Evolutionary conservation across 2,329 filamentous ascomycete species (phyloP).

Genomic region (Iodosphaeria phyllophila): DNA sequence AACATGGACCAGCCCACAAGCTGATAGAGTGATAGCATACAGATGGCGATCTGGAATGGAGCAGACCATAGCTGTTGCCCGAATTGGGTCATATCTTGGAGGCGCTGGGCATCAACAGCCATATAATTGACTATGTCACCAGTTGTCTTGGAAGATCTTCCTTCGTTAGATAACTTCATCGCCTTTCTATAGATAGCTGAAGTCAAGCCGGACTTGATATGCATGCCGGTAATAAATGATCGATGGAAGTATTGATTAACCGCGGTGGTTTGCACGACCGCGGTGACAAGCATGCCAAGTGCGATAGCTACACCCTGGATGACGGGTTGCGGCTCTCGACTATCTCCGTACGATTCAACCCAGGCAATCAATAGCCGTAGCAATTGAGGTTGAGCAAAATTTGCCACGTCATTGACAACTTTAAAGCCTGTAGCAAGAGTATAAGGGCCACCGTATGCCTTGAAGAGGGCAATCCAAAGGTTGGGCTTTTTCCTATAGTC

Average conservation of each 20-base stretch:
- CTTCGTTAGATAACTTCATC: constrained; percentile 80
- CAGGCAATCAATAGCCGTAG: constrained; percentile 70
- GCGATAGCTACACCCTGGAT: constrained; percentile 77
- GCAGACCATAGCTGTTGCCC: constrained; percentile 93
- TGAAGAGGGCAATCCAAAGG: constrained; percentile 72
- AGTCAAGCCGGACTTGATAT: constrained; percentile 78
- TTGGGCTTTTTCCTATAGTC: constrained; percentile 51
- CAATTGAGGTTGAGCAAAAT: constrained; percentile 83
- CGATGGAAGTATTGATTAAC: constrained; percentile 94
- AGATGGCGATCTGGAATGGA: constrained; percentile 87
- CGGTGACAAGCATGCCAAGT: constrained; percentile 78
- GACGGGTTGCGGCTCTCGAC: constrained; percentile 48
- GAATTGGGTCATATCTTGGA: constrained; percentile 90
- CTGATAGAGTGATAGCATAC: constrained; percentile 90
- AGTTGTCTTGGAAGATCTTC: constrained; percentile 71
- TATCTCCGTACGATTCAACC: constrained; percentile 53
- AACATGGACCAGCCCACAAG: constrained; percentile 93
- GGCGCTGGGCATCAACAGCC: constrained; percentile 90
- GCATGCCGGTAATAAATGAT: constrained; percentile 90
- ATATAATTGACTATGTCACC: constrained; percentile 99
- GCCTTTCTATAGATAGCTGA: constrained; percentile 89
- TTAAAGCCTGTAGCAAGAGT: constrained; percentile 71
- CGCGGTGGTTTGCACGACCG: constrained; percentile 69
- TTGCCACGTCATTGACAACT: constrained; percentile 64
- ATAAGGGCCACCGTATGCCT: constrained; percentile 74